Base-by-base conservation (phyloP, 2,329 filamentous ascomycete species). In the Penicillium sp. region DNA sequence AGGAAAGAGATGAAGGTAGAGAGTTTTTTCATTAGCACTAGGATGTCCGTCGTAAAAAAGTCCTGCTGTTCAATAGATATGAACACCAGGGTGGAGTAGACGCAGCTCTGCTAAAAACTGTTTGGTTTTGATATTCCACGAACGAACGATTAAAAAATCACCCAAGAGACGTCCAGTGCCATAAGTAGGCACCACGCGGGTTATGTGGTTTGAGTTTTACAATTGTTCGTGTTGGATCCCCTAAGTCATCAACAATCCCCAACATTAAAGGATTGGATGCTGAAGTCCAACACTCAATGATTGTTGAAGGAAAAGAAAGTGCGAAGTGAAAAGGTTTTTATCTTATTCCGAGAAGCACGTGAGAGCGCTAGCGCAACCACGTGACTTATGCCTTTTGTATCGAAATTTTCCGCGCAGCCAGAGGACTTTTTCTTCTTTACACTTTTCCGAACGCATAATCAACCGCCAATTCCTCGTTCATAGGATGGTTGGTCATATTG, bases 61-160 rank as follows among this genome's bases (percentile, higher is more conserved):
- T 76, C 74, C 75, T 74, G 67, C 67, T 62, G 70, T 68, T 68
- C 72, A 64, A 75, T 63, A 34, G 55, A 66, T 49, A 53, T 64
- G 66, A 74, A 70, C 70, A 73, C 70, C 71, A 76, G 75, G 75
- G 75, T 77, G 75, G 75, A 77, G 74, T 75, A 76, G 74, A 77
- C 75, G 75, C 74, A 73, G 74, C 67, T 66, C 74, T 77, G 75
- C 75, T 77, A 76, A 75, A 76, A 76, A 74, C 74, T 73, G 74
- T 70, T 70, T 70, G 67, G 71, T 70, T 74, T 77, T 73, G 71
- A 69, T 77, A 71, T 77, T 66, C 75, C 75, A 77, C 67, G 71
- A 74, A 73, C 71, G 72, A 74, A 71, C 68, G 64, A 68, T 66
- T 44, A 27, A 64, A 70, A 72, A 72, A 64, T 64, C 61, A 64